A percentile compares a stretch with the other conserved stretches of the same genome.
Conservation (phyloP, 2,329 filamentous ascomycete genomes). For the Ceratocystiopsis sp. region DNA sequence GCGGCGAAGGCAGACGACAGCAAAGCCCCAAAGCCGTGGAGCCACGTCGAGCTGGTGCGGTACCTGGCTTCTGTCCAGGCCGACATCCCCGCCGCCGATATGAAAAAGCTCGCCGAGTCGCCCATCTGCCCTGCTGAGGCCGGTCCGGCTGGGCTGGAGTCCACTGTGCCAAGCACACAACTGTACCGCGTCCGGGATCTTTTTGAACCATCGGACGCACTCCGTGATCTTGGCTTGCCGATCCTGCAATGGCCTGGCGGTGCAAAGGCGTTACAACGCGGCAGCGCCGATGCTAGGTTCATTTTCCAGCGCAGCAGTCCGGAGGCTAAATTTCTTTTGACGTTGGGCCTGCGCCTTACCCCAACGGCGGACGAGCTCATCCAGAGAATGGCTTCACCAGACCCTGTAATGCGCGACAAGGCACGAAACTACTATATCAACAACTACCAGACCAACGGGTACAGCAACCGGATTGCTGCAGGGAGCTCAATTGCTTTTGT, state of each 20-base stretch:
- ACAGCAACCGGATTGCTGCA: conserved; percentile 19
- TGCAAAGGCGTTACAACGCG: conserved; percentile 13
- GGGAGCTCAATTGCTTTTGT: conserved; percentile 39
- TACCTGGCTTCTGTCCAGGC: conserved; percentile 80
- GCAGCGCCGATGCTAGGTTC: conserved; percentile 42
- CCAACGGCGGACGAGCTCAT: conserved; percentile 62
- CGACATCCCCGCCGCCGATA: conserved; percentile 72
- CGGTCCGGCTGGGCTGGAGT: conserved; percentile 36
- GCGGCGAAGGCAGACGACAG: background rate
- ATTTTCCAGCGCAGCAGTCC: conserved; percentile 47
- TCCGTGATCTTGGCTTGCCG: conserved; percentile 55
- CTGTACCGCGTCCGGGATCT: conserved; percentile 62
- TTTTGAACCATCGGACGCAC: conserved; percentile 57
- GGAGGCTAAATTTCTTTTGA: conserved; percentile 59
- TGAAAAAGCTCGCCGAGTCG: conserved; percentile 60
- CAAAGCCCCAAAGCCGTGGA: conserved; percentile 45
- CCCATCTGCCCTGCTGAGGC: conserved; percentile 69
- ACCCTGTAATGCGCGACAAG: conserved; percentile 42
- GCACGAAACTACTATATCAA: conserved; percentile 70
- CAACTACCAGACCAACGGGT: conserved; percentile 63
- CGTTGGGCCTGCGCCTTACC: conserved; percentile 54
- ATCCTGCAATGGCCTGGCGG: conserved; percentile 59
- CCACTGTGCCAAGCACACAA: conserved; percentile 30
- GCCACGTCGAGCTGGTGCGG: conserved; percentile 84
- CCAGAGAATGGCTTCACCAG: conserved; percentile 53